These are phyloP conservation scores for Phyllostachys edulis DNA, from an alignment of 176 grass and related monocot genomes.

Conservation along the genomic window DNA sequence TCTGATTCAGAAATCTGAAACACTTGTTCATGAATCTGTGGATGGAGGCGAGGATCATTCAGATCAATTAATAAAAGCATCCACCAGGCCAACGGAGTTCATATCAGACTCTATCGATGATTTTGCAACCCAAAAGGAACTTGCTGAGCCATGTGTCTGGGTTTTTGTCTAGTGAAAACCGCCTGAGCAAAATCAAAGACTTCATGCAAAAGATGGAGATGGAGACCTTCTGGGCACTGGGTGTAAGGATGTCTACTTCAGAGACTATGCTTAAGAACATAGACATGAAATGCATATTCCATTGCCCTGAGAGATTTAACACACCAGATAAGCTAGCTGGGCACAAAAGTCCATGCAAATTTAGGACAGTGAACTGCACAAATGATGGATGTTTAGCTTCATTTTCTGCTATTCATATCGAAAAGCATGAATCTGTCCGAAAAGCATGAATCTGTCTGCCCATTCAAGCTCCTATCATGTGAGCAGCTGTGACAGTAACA, in stretches of 20 bases:
- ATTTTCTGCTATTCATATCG: slow-evolving; percentile 57
- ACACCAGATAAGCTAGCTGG: slow-evolving; percentile 34
- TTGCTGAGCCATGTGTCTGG: slow-evolving; percentile 81
- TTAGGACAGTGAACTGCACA: slow-evolving; percentile 54
- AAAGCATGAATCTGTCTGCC: slow-evolving; percentile 64
- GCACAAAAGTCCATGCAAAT: slow-evolving; percentile 49
- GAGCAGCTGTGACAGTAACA: slow-evolving; percentile 61
- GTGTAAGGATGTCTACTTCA: slow-evolving; percentile 32
- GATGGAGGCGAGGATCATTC: slow-evolving; percentile 32
- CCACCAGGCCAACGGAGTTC: slow-evolving; percentile 45
- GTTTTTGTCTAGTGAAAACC: slow-evolving; percentile 72
- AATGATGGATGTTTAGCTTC: slow-evolving; percentile 48
- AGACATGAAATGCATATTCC: slow-evolving; percentile 52
- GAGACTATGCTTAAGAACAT: slow-evolving; percentile 49
- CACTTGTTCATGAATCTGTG: slow-evolving; percentile 41
- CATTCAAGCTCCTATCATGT: slow-evolving; percentile 68
- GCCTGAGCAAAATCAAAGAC: slow-evolving; percentile 71
- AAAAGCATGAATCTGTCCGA: slow-evolving; percentile 58
- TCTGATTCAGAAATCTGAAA: slow-evolving; percentile 59
- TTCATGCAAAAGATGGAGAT: slow-evolving; percentile 62
- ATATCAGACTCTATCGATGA: slow-evolving; percentile 59
- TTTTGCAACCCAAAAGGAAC: slow-evolving; percentile 64
- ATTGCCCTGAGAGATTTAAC: slow-evolving; percentile 52
- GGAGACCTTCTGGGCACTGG: slow-evolving; percentile 40
- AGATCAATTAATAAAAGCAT: slow-evolving; percentile 43